Evolutionary conservation across 1,284 basidiomycete species (phyloP).

Genomic region (Flammula alnicola): DNA sequence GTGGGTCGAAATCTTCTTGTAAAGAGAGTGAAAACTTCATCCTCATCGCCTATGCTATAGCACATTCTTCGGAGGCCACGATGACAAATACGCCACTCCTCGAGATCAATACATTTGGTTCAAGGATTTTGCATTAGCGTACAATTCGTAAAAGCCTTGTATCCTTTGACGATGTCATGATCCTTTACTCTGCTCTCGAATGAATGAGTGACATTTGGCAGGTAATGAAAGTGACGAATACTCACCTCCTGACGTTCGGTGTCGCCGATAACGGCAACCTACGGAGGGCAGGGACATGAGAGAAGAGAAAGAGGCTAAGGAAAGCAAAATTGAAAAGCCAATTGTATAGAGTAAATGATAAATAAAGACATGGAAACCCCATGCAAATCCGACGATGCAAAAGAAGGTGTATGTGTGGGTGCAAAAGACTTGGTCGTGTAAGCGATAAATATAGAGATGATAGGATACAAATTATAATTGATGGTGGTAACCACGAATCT

Average conservation of each 20-base stretch:
- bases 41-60: constrained; percentile 37
- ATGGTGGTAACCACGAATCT: neutral
- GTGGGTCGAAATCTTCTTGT: constrained; percentile 37
- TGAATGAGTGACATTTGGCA: no score
- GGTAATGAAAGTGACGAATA: no score
- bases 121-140: constrained; percentile 59
- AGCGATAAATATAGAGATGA: neutral
- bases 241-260: no score
- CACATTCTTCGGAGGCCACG: constrained; percentile 83
- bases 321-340: no score
- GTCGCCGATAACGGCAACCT: no score
- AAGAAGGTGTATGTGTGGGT: no score
- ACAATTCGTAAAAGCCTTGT: constrained; percentile 26
- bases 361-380: neutral
- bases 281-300: no score
- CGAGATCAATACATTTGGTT: constrained; percentile 77
- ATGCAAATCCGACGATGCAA: no score
- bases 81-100: constrained; percentile 64
- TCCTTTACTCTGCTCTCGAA: neutral
- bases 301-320: no score
- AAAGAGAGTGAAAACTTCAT: neutral
- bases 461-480: neutral
- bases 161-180: neutral
- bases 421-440: no score
- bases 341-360: no score